Percentiles rank a stretch among this genome's conserved stretches.
Conservation (phyloP, 768 basidiomycete genomes). For the Tubosaeta sp. region DNA sequence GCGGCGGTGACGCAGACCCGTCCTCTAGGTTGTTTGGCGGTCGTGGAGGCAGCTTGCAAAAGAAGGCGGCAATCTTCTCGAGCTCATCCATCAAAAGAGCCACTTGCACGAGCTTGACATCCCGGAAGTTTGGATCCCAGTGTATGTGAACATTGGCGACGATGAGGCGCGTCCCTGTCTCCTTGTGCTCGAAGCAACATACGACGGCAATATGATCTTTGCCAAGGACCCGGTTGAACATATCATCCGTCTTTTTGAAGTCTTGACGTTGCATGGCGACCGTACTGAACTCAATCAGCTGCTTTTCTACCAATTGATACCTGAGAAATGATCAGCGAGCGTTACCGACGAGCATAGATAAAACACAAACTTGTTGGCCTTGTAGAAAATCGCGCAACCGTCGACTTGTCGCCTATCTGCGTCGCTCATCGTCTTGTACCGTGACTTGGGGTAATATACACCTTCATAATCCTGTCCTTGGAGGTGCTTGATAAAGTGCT, state of each 20-base stretch:
- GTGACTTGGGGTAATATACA: slow-evolving; percentile 85
- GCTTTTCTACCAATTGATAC: slow-evolving; percentile 90
- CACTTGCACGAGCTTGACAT: slow-evolving; percentile 97
- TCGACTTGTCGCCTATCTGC: slow-evolving; percentile 85
- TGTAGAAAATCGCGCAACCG: slow-evolving; percentile 96
- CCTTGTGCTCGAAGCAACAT: slow-evolving; percentile 79
- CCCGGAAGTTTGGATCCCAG: slow-evolving; percentile 89
- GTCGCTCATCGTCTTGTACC: slow-evolving; percentile 90
- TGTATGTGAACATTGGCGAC: slow-evolving; percentile 88
- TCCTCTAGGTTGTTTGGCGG: slow-evolving; percentile 37
- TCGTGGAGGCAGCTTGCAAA: slow-evolving; percentile 76
- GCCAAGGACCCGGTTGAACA: slow-evolving; percentile 97
- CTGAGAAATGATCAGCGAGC: slow-evolving; percentile 37
- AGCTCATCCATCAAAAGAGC: slow-evolving; percentile 90
- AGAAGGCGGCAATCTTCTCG: slow-evolving; percentile 81
- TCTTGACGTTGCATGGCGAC: slow-evolving; percentile 90
- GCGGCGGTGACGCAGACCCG: slow-evolving; percentile 27
- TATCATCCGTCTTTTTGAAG: slow-evolving; percentile 97
- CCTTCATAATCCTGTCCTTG: slow-evolving; percentile 81
- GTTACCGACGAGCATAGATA: slow-evolving; percentile 1
- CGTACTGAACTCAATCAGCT: slow-evolving; percentile 89
- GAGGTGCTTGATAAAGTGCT: slow-evolving; percentile 78
- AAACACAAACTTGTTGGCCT: slow-evolving; percentile 69
- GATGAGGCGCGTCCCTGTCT: slow-evolving; percentile 83
- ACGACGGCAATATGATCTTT: slow-evolving; percentile 92